Percentiles rank a stretch among this genome's conserved stretches.
Evolutionary conservation across 805 yeast species (phyloP).

Genomic region (Wickerhamiella kurtzmanii): DNA sequence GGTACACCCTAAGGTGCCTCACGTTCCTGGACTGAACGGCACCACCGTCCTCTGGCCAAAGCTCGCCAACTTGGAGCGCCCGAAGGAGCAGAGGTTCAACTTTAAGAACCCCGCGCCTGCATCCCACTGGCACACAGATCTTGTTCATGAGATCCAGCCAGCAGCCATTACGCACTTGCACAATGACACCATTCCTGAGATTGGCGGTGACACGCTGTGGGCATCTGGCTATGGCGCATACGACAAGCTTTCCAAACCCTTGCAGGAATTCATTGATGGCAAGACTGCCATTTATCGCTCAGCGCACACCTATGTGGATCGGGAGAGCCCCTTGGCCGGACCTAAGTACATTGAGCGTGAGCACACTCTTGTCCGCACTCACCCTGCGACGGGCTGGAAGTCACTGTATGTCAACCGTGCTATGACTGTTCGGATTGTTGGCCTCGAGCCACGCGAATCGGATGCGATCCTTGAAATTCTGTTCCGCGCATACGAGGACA

Average conservation of each 20-base stretch:
- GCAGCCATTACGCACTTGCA: constrained; percentile 58
- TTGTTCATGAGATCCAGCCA: constrained; percentile 61
- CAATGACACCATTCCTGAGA: constrained; percentile 44
- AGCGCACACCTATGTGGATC: constrained; percentile 31
- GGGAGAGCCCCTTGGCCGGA: constrained; percentile 22
- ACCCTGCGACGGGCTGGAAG: constrained; percentile 54
- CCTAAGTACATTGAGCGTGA: constrained; percentile 32
- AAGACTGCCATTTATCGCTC: constrained; percentile 47
- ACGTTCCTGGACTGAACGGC: constrained; percentile 32
- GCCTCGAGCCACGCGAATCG: constrained; percentile 60
- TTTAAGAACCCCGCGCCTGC: constrained; percentile 21
- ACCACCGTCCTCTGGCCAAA: constrained; percentile 25
- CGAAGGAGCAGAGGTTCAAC: constrained; percentile 17
- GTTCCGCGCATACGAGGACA: constrained; percentile 25
- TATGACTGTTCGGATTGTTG: constrained; percentile 54
- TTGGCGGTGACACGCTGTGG: constrained; percentile 44
- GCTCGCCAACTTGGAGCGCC: constrained; percentile 40
- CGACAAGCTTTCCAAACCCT: constrained; percentile 37
- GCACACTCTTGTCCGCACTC: constrained; percentile 49
- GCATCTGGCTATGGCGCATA: constrained; percentile 42
- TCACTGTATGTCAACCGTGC: constrained; percentile 42
- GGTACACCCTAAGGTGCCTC: constrained; percentile 25
- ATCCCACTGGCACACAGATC: constrained; percentile 56
- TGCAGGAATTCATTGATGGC: constrained; percentile 36
- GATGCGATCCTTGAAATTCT: constrained; percentile 46